phyloP scores from a whole-genome alignment of 495 filamentous ascomycete genomes.

The Patellaria atrata region DNA sequence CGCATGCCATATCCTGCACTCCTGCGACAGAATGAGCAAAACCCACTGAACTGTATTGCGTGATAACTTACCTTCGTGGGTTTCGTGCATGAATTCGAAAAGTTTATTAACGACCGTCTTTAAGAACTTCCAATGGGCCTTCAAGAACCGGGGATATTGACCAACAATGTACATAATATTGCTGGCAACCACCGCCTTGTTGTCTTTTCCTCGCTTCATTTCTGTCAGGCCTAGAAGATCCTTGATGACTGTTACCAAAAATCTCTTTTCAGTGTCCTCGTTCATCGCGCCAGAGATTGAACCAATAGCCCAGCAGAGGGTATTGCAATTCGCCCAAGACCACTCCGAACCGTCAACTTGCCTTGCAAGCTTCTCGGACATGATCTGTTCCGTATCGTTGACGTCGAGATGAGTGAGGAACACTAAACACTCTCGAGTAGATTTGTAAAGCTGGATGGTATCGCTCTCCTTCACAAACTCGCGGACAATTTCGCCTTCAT shows the following conservation, averaged over 20 bases:
- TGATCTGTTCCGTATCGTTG: conserved; percentile 91
- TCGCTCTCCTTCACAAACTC: conserved; percentile 99
- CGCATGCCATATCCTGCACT: conserved; percentile 99
- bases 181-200: conserved; percentile 96
- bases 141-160: conserved; percentile 94
- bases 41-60: neutral
- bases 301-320: conserved; percentile 97
- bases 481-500: conserved; percentile 96
- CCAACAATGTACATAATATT: conserved; percentile 99
- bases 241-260: conserved; percentile 96
- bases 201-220: conserved; percentile 98
- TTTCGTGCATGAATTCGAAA: conserved; percentile 99
- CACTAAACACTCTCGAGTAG: conserved; percentile 90
- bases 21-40: conserved; percentile 38
- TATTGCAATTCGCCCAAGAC: conserved; percentile 99
- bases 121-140: conserved; percentile 98
- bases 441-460: conserved; percentile 98
- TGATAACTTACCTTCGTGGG: conserved; percentile 64
- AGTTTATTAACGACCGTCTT: conserved; percentile 99
- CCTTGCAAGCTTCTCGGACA: conserved; percentile 92
- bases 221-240: conserved; percentile 95
- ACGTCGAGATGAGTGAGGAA: conserved; percentile 97
- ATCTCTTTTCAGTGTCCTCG: conserved; percentile 96
- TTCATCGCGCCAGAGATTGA: conserved; percentile 99
- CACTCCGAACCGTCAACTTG: conserved; percentile 93